Evolutionary conservation across 2,329 filamentous ascomycete genomes (phyloP), one percentile per base, ranked within the genome.

Genomic region (Sphaerulina vaccinii): DNA sequence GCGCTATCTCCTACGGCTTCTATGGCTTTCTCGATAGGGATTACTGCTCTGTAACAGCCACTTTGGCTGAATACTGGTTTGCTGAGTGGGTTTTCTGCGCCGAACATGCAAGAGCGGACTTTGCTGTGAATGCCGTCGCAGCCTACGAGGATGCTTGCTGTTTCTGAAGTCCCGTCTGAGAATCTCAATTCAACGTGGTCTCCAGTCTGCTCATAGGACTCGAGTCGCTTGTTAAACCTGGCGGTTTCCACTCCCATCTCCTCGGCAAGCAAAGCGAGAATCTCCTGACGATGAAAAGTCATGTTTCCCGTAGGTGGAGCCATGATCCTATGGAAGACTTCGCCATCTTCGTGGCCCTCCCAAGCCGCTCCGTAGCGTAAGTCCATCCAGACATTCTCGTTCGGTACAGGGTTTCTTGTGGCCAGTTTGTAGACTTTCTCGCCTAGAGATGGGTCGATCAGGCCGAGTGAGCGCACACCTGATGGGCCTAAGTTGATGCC

Each of bases 381-480:
- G 42, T 68, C 63, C 56, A 75, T 72, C 69, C 69, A 76, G 5
- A 68, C 57, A 5, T 68, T 52, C 46, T 63, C 54, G 52, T 73
- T 68, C n/a, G 57, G 61, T 1, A 61, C 49, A 18, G 62, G 59
- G 51, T 76, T 76, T 6, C 59, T 61, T 0, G 73, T 75, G 18
- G 68, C 70, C 0, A 72, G 68, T 6, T 66, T 60, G 29, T 62
- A 60, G 29, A 76, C 62, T 18, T 56, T 58, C 10, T 66, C 62
- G 23, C 59, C 59, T 2, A 66, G 46, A 10, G 66, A 67, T 1
- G 78, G 75, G 29, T 78, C 75, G 52, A 84, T 69, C 90, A 97
- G 80, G 84, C 96, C 66, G 90, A 99, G 82, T 88, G 91, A 71
- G 83, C 96, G 69, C 96, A 97, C 87, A 87, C 88, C 73, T 84